phyloP scores from a whole-genome alignment of 2,329 filamentous ascomycete genomes.

The Didymella exigua region DNA sequence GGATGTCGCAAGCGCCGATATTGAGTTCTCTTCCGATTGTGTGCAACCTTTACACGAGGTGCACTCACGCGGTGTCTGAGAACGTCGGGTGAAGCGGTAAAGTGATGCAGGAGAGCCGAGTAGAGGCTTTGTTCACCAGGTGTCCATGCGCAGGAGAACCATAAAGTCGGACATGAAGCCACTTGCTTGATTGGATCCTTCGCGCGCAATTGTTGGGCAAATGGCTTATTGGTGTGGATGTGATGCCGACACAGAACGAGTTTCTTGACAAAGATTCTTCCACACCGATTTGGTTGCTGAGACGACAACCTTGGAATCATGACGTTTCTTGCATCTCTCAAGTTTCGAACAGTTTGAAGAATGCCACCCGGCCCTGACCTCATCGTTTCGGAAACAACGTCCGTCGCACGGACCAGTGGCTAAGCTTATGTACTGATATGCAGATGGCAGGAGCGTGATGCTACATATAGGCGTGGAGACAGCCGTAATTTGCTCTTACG shows the following conservation, averaged over 20 bases:
- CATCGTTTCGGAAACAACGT: slow-evolving; percentile 18
- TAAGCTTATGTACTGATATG: slow-evolving; percentile 4
- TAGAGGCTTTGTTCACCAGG: slow-evolving; percentile 28
- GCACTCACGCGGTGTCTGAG: slow-evolving; percentile 1
- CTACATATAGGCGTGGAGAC: slow-evolving; percentile 15
- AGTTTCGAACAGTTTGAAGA: slow-evolving; percentile 21
- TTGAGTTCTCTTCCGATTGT: background rate
- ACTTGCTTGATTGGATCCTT: slow-evolving; percentile 15
- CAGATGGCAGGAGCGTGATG: slow-evolving; percentile 5
- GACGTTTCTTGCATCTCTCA: slow-evolving; percentile 6
- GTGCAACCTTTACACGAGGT: slow-evolving; percentile 8
- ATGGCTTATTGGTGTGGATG: slow-evolving; percentile 8
- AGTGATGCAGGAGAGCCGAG: slow-evolving; percentile 17
- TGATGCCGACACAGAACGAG: slow-evolving; percentile 4
- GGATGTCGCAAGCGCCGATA: slow-evolving; percentile 35
- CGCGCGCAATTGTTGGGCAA: slow-evolving; percentile 6
- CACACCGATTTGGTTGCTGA: slow-evolving; percentile 1
- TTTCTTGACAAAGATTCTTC: slow-evolving; percentile 6
- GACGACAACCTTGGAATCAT: slow-evolving; percentile 8
- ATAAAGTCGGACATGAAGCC: slow-evolving; percentile 22
- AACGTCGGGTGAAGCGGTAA: slow-evolving; percentile 2
- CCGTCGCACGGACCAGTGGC: slow-evolving; percentile 15
- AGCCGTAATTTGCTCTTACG: slow-evolving; percentile 9
- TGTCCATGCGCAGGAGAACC: slow-evolving; percentile 34
- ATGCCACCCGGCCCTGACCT: slow-evolving; percentile 7